Evolutionary conservation across 495 filamentous ascomycete genomes (phyloP), one percentile per base, ranked within the genome.

Genomic region (Podospora tetraspora): DNA sequence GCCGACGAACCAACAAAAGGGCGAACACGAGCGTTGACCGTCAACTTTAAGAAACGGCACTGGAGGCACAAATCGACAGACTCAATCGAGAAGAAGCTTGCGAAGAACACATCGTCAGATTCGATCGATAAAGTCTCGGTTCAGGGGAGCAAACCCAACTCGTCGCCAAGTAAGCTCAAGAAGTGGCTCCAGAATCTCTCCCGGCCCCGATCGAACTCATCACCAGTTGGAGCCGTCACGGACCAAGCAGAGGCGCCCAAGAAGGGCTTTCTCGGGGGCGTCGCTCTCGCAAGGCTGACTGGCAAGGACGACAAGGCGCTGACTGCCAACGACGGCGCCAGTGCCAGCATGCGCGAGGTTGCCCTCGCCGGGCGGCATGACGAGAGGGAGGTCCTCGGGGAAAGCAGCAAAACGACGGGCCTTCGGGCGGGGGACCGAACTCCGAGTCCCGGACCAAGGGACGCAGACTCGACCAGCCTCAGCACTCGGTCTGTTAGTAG

Each of bases 151-250:
- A 29, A 61, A 21, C 16, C 57, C 0, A 73, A 72, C 2, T 75
- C 74, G 0, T 79, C 81, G 29, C 74, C 74, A 3, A 69, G 70
- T 32, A 78, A 84, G 67, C 79, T 90, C 52, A 89, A 84, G 64
- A 80, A 81, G 59, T 91, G 88, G 88, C 76, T 91, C 58, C 87
- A 86, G 71, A 82, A 76, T 62, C 79, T 90, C 57, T 78, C 81
- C 0, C 81, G 84, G 8, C 67, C 71, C 1, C 71, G 79, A 4
- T 76, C 76, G 8, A 75, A 75, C 59, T 67, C 74, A 0, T 66
- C 71, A 11, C 58, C 66, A 23, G 24, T 5, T 13, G 25, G 4
- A 16, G 57, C 24, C 61, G 59, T 32, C 19, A 19, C 52, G 25
- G 59, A 61, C 7, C 22, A 25, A 19, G 43, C 19, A 8, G 43